Evolutionary conservation across 1,284 basidiomycete species (phyloP), one percentile per base, ranked within the genome.

Genomic region (Naganishia sp.): DNA sequence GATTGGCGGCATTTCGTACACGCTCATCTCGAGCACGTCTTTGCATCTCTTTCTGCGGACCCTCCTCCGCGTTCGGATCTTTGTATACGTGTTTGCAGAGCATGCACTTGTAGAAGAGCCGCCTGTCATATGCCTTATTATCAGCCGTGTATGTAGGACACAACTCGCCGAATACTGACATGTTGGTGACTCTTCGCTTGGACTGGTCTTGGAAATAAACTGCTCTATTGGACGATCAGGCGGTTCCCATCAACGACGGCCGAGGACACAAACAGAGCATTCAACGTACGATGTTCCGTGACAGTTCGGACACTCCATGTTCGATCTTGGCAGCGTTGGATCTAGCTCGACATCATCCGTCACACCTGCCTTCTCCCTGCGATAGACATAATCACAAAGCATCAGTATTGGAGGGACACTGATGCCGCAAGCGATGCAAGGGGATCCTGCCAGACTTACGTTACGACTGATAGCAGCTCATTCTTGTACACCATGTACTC

Each of bases 161-260:
- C 13, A 2, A 39, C 35, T 39, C 35, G 41, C 3, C 4, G 41
- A 32, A 21, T n/a, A 66, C 69, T 57, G 43, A 70, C 71, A 80
- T 80, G 69, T 79, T 79, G 46, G 79, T 95, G 73, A 94, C 90
- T 73, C 90, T 91, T 61, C 93, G 87, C 76, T 94, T 93, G 17
- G 91, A 94, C 78, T 96, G 93, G 80, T 95, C 93, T 80, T 95
- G 93, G 79, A 89, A 96, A 77, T 90, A 87, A 17, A 96, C 93
- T 55, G 90, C 87, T 74, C 92, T 94, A 72, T n/a, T 6, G 11
- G n/a, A 15, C 6, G 3, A 15, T 32, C 21, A 18, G 43, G 32
- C 9, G 9, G 7, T 39, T 39, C 35, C 28, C 35, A 49, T 23
- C 31, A 7, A 45, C 52, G 47, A 56, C 35, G 56, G 42, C n/a